Evolutionary conservation across 225 moss, liverwort and hornwort species (phyloP), one percentile per base, ranked within the genome.

Genomic region (Antitrichia curtipendula): DNA sequence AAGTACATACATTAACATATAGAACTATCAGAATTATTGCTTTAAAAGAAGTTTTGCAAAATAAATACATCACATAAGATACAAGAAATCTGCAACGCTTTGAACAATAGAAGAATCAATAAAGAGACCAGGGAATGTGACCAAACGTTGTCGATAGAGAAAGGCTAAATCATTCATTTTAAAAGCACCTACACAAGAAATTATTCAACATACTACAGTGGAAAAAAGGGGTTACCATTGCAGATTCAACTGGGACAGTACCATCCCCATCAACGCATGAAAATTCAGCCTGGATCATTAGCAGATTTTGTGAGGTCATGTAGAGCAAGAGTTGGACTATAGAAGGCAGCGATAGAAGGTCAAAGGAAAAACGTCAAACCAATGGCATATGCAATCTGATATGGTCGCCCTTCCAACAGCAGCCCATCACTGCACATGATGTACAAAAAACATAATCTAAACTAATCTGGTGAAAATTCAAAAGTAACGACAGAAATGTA

Each of bases 201-300:
- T 61, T 40, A 64, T 71, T 43, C 71, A 58, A 87, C 58, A 77
- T 59, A 24, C 20, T 75, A 84, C 49, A 82, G 66, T 73, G 45
- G 73, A 63, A 59, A 45, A 78, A 85, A 75, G 56, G 43, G 27
- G 40, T 85, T 90, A 98, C 98, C 97, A 95, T 94, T 78, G 98
- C 98, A 84, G 98, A 98, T 89, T 98, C 98, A 28, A 92, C 91
- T 89, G 98, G 98, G n/a, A 98, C 98, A 61, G 98, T 98, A 65
- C 97, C 97, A 90, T 98, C 98, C 57, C 98, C 98, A 91, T 98
- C 97, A 78, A 96, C 96, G 91, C 85, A 98, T 58, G 86, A 78
- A 87, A 95, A 97, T 65, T 97, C 94, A 49, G 91, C 98, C 98
- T 98, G 88, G 82, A 53, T 75, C 84, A 92, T 75, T 38, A 61